Evolutionary conservation across 2,329 filamentous ascomycete species (phyloP), one percentile per base, ranked within the genome.

Genomic region (Paraconiothyrium brasiliense): DNA sequence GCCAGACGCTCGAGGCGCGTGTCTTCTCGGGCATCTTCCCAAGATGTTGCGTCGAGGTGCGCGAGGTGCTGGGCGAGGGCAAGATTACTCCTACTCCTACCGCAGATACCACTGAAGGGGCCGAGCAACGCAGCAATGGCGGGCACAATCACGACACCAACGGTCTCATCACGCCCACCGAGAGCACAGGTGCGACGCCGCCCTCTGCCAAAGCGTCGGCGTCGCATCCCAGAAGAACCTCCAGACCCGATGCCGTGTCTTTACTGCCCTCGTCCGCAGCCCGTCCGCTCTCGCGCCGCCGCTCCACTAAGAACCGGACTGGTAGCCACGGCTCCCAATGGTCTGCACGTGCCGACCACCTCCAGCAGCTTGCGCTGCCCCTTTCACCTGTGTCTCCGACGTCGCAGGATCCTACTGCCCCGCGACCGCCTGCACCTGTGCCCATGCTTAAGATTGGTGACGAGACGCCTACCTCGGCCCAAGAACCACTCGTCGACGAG

Each of bases 21-120:
- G 95, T 99, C 61, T 99, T 98, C 77, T 97, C 94, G n/a, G 95
- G 95, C 71, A 97, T 99, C 73, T 99, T 99, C 76, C 95, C 95
- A 11, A 87, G 92, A 67, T 95, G 90, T 77, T 99, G 94, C 72
- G 94, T 99, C 60, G 93, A 99, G 79, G 90, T 99, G 61, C 89
- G 94, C 67, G 95, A 99, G 81, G 89, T 97, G 58, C 86, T 99
- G 39, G 93, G 92, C 62, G 93, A 78, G 51, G 70, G 69, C 57
- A 76, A 76, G 68, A 69, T 62, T 48, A 63, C 61, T 16, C 68
- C 63, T 13, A 60, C 54, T 44, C 58, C 59, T 20, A 30, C n/a
- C 24, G 62, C 69, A 54, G 64, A 44, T n/a, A 50, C 57, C 39
- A 30, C n/a, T 14, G 63, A 69, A 52, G 64, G 48, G n/a, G 49